Conservation (phyloP, 73 alveolate species). For the Uronychia setigera region DNA sequence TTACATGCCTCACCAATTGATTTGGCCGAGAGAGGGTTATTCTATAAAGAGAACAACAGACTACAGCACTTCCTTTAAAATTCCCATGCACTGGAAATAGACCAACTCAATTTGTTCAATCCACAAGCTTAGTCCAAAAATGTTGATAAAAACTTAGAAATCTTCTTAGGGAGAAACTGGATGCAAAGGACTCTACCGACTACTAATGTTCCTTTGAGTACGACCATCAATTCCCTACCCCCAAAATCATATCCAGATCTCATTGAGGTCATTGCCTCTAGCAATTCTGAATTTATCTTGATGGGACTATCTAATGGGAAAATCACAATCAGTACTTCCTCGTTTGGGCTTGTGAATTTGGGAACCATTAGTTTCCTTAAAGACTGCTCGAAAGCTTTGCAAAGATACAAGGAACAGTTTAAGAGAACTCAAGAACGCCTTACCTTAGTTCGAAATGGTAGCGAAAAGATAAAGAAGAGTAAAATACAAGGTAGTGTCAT, state of each 20-base stretch:
- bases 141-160: neutral
- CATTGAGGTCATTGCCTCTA: neutral
- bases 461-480: neutral
- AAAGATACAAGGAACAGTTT: neutral
- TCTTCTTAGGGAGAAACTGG: neutral
- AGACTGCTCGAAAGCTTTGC: neutral
- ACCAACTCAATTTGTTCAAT: neutral
- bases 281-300: neutral
- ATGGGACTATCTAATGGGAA: neutral
- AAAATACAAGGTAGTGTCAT: neutral
- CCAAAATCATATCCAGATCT: neutral
- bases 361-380: neutral
- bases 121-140: neutral
- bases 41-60: constrained; percentile 19
- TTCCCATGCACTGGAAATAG: neutral
- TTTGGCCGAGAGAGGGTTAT: constrained; percentile 26
- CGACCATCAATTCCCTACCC: neutral
- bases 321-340: neutral
- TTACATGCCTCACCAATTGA: neutral
- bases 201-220: neutral
- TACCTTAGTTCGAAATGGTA: neutral
- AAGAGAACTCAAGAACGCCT: neutral
- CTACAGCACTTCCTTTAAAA: neutral
- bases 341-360: neutral
- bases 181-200: neutral